Conservation (phyloP, 75 land plant species). For the Pinus albicaulis region DNA sequence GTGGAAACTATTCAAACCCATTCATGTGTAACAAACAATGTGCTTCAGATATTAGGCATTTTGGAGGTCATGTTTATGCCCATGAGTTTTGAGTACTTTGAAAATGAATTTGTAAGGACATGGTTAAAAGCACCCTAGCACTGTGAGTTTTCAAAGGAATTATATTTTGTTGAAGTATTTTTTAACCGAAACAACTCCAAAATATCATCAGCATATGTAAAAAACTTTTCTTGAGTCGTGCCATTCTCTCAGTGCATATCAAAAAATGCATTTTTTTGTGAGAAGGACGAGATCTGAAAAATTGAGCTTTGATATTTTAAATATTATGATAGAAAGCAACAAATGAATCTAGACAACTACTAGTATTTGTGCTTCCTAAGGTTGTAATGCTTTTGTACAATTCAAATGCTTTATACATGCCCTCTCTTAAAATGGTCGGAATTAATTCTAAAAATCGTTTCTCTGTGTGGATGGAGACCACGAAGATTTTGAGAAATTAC, state of each 20-base stretch:
- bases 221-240: conserved; percentile 30
- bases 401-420: no score
- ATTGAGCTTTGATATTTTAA: conserved; percentile 32
- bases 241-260: conserved; percentile 36
- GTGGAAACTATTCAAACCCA: conserved; percentile 27
- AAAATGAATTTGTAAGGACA: conserved; percentile 21
- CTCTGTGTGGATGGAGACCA: no score
- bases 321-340: conserved; percentile 42
- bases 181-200: conserved; percentile 29
- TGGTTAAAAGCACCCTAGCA: conserved; percentile 33
- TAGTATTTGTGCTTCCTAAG: conserved; percentile 38
- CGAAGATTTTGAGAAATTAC: no score
- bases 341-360: conserved; percentile 32
- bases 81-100: conserved; percentile 12
- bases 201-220: conserved; percentile 18
- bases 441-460: no score
- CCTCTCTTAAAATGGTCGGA: no score
- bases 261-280: conserved; percentile 38
- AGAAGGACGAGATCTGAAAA: conserved; percentile 23
- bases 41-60: conserved; percentile 34
- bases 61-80: conserved; percentile 18
- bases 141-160: conserved; percentile 33
- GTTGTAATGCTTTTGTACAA: no score
- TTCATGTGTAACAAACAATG: conserved; percentile 12
- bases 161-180: conserved; percentile 29